Evolutionary conservation across 2,329 filamentous ascomycete genomes (phyloP), one percentile per base, ranked within the genome.

Genomic region (Diplodia mutila): DNA sequence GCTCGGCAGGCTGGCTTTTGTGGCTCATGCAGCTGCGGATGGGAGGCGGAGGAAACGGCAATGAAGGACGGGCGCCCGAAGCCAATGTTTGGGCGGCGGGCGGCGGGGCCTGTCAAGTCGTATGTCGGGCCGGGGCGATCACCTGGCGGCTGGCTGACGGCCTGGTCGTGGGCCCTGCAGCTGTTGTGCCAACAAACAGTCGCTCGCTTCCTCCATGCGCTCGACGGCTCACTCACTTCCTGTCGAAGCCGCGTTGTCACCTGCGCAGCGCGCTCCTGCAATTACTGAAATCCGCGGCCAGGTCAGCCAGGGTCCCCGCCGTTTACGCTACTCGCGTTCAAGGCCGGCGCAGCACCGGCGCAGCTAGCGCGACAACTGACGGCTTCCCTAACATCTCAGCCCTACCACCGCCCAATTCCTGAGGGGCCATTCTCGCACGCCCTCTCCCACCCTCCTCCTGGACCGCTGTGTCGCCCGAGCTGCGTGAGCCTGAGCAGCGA

Each of bases 391-490:
- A 49, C 27, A 42, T 27, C 65, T 67, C 65, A 67, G 65, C 65
- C 65, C 55, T 67, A 67, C 65, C 42, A 66, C 29, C 42, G 65
- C 65, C 65, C 65, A 59, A 66, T 61, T 61, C 51, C 29, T 29
- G 37, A 46, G 25, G n/a, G 42, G 27, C 46, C 49, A 63, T 32
- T 61, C 59, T 29, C 59, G 59, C 46, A 27, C 59, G 34, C 21
- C 27, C 46, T 63, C 37, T 23, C 25, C 29, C 42, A 21, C 57
- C 42, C 29, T 37, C 59, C 59, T 51, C 59, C 23, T 39, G 61
- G 48, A 49, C 61, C 61, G 25, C 48, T 16, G 61, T 53, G 49
- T 16, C 61, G 61, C 39, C 61, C 61, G 61, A 42, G 49, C 61
- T 64, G 61, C 18, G 61, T 27, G 46, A 34, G 59, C 42, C 46